Base-by-base conservation (phyloP, 345 rosid species). In the Bruguiera gymnorhiza region DNA sequence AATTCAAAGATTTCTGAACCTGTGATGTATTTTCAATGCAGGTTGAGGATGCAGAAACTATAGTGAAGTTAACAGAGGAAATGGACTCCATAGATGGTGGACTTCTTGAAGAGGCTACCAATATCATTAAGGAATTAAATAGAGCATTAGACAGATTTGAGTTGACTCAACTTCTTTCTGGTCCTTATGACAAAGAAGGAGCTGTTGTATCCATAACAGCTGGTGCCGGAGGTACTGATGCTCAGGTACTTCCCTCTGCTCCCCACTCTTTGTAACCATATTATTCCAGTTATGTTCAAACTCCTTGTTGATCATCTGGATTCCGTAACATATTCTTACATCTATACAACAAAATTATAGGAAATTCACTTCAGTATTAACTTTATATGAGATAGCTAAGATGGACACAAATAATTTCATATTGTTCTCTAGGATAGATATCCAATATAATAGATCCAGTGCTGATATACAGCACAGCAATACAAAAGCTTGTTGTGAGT, bases 221-320 rank as follows among this genome's bases (percentile, higher is more conserved):
- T 75, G 98, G 98, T 72, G 98, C 98, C 69, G 98, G 98, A 27
- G 98, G 98, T 62, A 91, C 98, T 31, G 98, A 94, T 76, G 98
- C 98, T 16, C 98, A 94, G 97, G 98, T 91, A 83, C 60, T 56
- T 21, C 60, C 18, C 60, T 16, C 29, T 56, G 31, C 18, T 24
- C 19, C 30, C 9, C 29, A 1, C 4, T 4, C 10, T 11, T 39
- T 3, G 18, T 43, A 43, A 13, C 0, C 16, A 13, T 13, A 56
- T 27, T 56, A 21, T 3, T 24, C 60, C 10, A 56, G 23, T 9
- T 24, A 56, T 8, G 24, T 54, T 54, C 8, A 20, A 24, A 15
- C 60, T 30, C 6, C 29, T 24, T 24, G 19, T 24, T 56, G 31
- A 56, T 11, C 29, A 24, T 56, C 60, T 11, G 31, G 30, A 56